A percentile compares a stretch with the other conserved stretches of the same genome.
Conservation (phyloP, 192 early-diverging fungal species). For the Backusella westeae region DNA sequence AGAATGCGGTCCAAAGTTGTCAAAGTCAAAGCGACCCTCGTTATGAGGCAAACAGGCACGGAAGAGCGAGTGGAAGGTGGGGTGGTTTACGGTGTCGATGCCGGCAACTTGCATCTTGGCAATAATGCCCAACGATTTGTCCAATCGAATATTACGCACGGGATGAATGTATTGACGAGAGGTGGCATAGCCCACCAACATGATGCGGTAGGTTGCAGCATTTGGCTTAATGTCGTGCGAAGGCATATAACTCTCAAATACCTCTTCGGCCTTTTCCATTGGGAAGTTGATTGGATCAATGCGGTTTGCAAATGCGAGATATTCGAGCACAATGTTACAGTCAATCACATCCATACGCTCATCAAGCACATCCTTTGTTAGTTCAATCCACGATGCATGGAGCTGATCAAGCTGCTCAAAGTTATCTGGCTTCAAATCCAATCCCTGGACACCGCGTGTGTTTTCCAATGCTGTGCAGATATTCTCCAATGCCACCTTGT, state of each 20-base stretch:
- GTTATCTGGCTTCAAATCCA: background rate
- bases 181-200: constrained; percentile 31
- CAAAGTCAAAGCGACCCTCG: constrained; percentile 14
- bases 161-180: constrained; percentile 25
- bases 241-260: constrained; percentile 29
- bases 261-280: constrained; percentile 19
- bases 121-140: constrained; percentile 26
- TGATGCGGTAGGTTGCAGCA: constrained; percentile 7
- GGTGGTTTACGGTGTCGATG: constrained; percentile 14
- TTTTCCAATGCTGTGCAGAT: background rate
- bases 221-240: constrained; percentile 25
- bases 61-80: constrained; percentile 31
- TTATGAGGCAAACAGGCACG: constrained; percentile 34
- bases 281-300: constrained; percentile 26
- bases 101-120: constrained; percentile 24
- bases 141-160: constrained; percentile 22
- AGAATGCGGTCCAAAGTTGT: constrained; percentile 21
- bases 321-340: constrained; percentile 29
- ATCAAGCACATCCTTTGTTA: constrained; percentile 9
- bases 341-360: constrained; percentile 16
- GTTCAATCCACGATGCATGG: constrained; percentile 15
- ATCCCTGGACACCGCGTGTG: background rate
- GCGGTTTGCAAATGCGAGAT: constrained; percentile 27
- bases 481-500: constrained; percentile 12
- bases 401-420: background rate